Percentiles rank a stretch among this genome's conserved stretches.
Conservation (phyloP, 257 asterid genomes). For the Forsythia suspensa region DNA sequence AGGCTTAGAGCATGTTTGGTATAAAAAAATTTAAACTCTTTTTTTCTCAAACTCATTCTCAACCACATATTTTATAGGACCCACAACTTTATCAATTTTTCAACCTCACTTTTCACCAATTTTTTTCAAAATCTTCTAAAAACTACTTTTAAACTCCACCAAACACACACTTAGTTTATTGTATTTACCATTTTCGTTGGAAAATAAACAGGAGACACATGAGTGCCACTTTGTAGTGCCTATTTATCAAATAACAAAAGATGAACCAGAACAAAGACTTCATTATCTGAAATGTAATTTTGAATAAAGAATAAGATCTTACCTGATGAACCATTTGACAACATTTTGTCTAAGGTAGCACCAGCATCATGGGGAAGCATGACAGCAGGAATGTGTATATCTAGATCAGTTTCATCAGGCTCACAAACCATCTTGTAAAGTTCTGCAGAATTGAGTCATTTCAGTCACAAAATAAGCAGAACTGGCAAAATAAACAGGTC, state of each 20-base stretch:
- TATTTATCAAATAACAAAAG: neutral
- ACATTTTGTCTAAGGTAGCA: slow-evolving; percentile 55
- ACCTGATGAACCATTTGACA: slow-evolving; percentile 82
- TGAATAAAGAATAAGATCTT: slow-evolving; percentile 15
- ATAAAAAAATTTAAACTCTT: too few relatives aligned
- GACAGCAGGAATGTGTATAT: slow-evolving; percentile 74
- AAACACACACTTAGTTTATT: too few relatives aligned
- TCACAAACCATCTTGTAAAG: slow-evolving; percentile 98
- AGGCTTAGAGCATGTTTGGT: too few relatives aligned
- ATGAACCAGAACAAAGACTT: neutral
- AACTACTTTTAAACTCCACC: too few relatives aligned
- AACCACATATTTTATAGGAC: too few relatives aligned
- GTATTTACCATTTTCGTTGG: neutral
- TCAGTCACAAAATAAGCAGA: slow-evolving; percentile 2
- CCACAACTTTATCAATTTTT: too few relatives aligned
- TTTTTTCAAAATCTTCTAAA: too few relatives aligned
- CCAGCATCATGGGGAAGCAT: slow-evolving; percentile 96
- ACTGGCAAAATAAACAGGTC: neutral
- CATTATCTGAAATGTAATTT: neutral
- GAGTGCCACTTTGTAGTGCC: neutral
- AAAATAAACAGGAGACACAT: neutral
- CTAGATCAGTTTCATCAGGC: slow-evolving; percentile 83
- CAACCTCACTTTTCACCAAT: too few relatives aligned
- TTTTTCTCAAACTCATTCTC: too few relatives aligned
- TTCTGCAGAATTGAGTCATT: slow-evolving; percentile 48